A percentile compares a stretch with the other conserved stretches of the same genome.
phyloP scores from a whole-genome alignment of 2,329 filamentous ascomycete species.

The Aspergillus intermedius region DNA sequence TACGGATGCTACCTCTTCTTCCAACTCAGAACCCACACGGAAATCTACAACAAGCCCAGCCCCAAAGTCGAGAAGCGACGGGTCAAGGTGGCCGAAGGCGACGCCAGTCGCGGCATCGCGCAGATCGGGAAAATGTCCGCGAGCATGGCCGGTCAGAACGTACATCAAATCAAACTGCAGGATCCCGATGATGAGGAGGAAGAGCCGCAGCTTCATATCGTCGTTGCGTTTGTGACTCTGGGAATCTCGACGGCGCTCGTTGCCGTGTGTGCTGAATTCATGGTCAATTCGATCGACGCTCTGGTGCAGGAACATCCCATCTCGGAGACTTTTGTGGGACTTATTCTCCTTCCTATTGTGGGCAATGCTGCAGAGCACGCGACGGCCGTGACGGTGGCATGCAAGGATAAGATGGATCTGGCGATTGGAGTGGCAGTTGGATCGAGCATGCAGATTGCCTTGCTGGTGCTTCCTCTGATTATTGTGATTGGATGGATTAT shows the following conservation, averaged over 20 bases:
- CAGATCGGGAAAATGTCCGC: conserved; percentile 49
- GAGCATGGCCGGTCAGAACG: conserved; percentile 44
- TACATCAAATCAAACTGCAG: conserved; percentile 42
- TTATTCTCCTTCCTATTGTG: conserved; percentile 60
- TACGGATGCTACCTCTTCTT: conserved; percentile 83
- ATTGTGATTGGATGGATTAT: conserved; percentile 58
- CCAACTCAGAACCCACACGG: conserved; percentile 78
- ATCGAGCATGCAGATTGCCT: conserved; percentile 59
- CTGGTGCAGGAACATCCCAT: conserved; percentile 45
- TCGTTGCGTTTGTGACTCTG: conserved; percentile 66
- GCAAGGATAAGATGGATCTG: conserved; percentile 65
- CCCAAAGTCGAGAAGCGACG: conserved; percentile 63
- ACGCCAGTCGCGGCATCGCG: conserved; percentile 45
- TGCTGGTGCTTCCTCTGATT: conserved; percentile 55
- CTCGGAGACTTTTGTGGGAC: conserved; percentile 56
- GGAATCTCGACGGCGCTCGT: conserved; percentile 69
- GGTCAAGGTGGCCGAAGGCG: conserved; percentile 45
- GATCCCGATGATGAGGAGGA: conserved; percentile 66
- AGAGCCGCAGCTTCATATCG: conserved; percentile 65
- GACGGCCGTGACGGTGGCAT: conserved; percentile 55
- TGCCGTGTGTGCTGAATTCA: conserved; percentile 65
- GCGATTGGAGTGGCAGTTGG: conserved; percentile 61
- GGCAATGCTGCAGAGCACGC: conserved; percentile 62
- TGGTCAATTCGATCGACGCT: conserved; percentile 54
- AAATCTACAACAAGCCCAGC: conserved; percentile 72